phyloP scores from a whole-genome alignment of 2,329 filamentous ascomycete species.

The Ophiocordyceps robertsii region DNA sequence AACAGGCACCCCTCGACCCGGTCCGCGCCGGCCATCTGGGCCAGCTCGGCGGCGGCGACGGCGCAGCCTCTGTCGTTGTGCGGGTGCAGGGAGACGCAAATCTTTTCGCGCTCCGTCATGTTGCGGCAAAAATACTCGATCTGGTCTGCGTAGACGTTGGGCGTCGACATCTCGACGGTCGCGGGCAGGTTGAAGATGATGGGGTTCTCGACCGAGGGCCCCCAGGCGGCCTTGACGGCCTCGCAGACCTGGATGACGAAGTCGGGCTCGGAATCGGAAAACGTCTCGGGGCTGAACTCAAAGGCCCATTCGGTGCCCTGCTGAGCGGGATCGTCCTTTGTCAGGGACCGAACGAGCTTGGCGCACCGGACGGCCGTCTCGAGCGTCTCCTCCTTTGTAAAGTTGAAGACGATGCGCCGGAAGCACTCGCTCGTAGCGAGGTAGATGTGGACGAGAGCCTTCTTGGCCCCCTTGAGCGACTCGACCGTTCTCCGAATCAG shows the following conservation, averaged over 20 bases:
- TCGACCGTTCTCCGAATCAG: slow-evolving; percentile 84
- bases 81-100: slow-evolving; percentile 80
- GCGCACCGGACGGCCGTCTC: slow-evolving; percentile 76
- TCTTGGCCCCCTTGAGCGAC: slow-evolving; percentile 77
- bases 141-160: slow-evolving; percentile 91
- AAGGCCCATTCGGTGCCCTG: slow-evolving; percentile 57
- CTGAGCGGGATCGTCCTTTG: slow-evolving; percentile 57
- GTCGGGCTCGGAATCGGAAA: slow-evolving; percentile 80
- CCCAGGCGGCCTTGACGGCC: slow-evolving; percentile 91
- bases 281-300: slow-evolving; percentile 77
- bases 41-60: slow-evolving; percentile 78
- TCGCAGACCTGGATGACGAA: slow-evolving; percentile 76
- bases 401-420: slow-evolving; percentile 79
- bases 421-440: slow-evolving; percentile 95
- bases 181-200: slow-evolving; percentile 97
- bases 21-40: slow-evolving; percentile 92
- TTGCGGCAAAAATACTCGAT: slow-evolving; percentile 90
- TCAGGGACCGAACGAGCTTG: slow-evolving; percentile 75
- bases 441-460: slow-evolving; percentile 90
- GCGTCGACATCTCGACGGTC: slow-evolving; percentile 88
- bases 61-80: slow-evolving; percentile 92
- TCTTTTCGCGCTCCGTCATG: slow-evolving; percentile 73
- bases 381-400: slow-evolving; percentile 68
- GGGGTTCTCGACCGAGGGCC: slow-evolving; percentile 59
- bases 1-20: slow-evolving; percentile 84